These are phyloP conservation scores for Clitocybe nebularis DNA, from an alignment of 1,284 basidiomycete species.

Conservation along the genomic window DNA sequence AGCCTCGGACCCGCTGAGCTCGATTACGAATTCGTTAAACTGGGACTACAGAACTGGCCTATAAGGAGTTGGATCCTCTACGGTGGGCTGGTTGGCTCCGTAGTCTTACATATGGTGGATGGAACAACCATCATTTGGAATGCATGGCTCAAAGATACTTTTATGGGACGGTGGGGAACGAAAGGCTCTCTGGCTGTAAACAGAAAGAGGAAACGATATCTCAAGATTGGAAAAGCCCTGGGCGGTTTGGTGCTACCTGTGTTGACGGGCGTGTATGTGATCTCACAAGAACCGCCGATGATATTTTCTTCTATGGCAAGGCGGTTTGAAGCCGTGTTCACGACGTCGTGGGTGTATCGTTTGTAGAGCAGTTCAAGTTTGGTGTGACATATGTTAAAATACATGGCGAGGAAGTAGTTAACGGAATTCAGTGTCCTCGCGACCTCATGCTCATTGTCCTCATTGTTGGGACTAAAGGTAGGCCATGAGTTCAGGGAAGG, in stretches of 20 bases:
- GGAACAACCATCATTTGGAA: constrained; percentile 53
- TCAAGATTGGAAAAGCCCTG: constrained; percentile 29
- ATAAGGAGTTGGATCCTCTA: constrained; percentile 58
- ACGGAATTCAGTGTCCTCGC: too few relatives aligned
- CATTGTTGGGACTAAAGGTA: constrained; percentile 56
- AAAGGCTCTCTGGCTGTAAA: constrained; percentile 1
- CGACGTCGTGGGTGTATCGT: constrained; percentile 27
- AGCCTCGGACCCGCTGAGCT: constrained; percentile 66
- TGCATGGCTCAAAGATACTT: constrained; percentile 32
- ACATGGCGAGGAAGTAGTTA: neutral
- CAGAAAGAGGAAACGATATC: constrained; percentile 20
- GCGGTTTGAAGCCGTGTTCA: constrained; percentile 40
- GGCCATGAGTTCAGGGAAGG: constrained; percentile 11
- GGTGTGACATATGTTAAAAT: neutral
- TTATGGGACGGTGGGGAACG: constrained; percentile 14
- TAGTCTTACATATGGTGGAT: constrained; percentile 54
- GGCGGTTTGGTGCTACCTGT: constrained; percentile 41
- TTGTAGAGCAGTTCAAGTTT: constrained; percentile 8
- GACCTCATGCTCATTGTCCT: constrained; percentile 64
- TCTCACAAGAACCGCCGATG: constrained; percentile 57
- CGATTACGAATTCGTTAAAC: constrained; percentile 73
- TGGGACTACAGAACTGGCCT: constrained; percentile 58
- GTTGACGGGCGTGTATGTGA: constrained; percentile 45
- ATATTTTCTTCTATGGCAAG: constrained; percentile 45
- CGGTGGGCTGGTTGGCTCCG: constrained; percentile 46